Conservation (phyloP, 306 rosid genomes). For the Inga leiocalycina region DNA sequence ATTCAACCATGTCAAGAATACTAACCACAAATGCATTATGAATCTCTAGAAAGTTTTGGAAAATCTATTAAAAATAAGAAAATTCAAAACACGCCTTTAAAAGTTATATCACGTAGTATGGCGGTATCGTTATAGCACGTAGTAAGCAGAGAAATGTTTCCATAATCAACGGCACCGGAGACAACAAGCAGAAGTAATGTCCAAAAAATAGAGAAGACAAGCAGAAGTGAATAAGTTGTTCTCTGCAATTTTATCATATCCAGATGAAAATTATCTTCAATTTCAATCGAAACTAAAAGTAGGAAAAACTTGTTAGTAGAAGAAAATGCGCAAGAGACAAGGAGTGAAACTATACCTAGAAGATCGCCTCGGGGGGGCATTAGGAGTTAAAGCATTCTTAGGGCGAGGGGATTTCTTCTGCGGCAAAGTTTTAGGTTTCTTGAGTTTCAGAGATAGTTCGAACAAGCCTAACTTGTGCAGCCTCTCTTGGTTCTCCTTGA, state of each 20-base stretch:
- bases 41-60: not conserved
- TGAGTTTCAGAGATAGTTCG: constrained; percentile 61
- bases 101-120: not conserved
- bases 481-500: constrained; percentile 74
- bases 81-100: not conserved
- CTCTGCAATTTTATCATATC: not conserved
- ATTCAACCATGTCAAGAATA: not conserved
- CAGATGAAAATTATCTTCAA: not conserved
- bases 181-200: not conserved
- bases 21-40: not conserved
- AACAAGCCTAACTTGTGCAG: constrained; percentile 65
- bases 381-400: not conserved
- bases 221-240: not conserved
- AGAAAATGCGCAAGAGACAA: not conserved
- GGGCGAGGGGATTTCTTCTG: constrained; percentile 21
- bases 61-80: not conserved
- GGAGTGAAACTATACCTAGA: constrained; percentile 46
- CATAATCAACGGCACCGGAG: not conserved
- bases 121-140: not conserved
- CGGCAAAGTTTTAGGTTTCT: constrained; percentile 26
- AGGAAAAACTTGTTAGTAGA: not conserved
- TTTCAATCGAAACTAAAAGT: not conserved
- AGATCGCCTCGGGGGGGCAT: constrained; percentile 64
- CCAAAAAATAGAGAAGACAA: not conserved
- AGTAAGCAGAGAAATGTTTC: not conserved